Evolutionary conservation across 305 asterid genomes (phyloP), one percentile per base, ranked within the genome.

Genomic region (Fraxinus nigra): DNA sequence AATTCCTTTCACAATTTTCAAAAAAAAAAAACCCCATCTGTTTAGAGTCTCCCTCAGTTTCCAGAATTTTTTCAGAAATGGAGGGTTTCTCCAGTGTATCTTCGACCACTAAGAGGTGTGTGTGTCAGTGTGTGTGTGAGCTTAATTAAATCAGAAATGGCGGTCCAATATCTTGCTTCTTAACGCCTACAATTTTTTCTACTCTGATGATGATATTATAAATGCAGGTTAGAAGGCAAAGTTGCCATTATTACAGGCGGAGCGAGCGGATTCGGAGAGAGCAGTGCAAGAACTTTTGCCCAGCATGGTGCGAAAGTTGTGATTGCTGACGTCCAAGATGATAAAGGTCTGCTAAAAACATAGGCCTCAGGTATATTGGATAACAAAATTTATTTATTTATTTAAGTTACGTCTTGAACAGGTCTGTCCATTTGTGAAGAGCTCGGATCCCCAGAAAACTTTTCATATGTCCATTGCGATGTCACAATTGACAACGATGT

Each of bases 381-480:
- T 0, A 40, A 2, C 3, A 0, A 40, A 40, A 24, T 24, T 24
- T 24, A 40, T 0, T 43, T 2, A 43, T 43, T 43, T 43, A 43
- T 43, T 43, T 10, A 43, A 10, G 13, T 43, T 11, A 2, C 2
- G 4, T 43, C 16, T 43, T 43, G 51, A 11, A 11, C 51, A 54
- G 95, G 92, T 8, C 79, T 3, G 7, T 38, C 88, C 5, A 83
- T 92, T 0, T 76, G 88, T 63, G n/a, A 75, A 2, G 87, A 85
- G 24, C 51, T 90, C n/a, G 69, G 72, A 5, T 83, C 86, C 54
- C 81, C 89, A 20, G 85, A 82, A 0, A 88, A 72, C 33, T 78
- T 83, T 65, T 69, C 90, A 0, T 93, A 87, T 88, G 82, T 91
- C 16, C 93, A 91, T 16, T 93, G 98, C 34, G 93, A 93, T 75